These are phyloP conservation scores for Pythium volutum DNA, from an alignment of 352 stramenopile species.

Conservation along the genomic window DNA sequence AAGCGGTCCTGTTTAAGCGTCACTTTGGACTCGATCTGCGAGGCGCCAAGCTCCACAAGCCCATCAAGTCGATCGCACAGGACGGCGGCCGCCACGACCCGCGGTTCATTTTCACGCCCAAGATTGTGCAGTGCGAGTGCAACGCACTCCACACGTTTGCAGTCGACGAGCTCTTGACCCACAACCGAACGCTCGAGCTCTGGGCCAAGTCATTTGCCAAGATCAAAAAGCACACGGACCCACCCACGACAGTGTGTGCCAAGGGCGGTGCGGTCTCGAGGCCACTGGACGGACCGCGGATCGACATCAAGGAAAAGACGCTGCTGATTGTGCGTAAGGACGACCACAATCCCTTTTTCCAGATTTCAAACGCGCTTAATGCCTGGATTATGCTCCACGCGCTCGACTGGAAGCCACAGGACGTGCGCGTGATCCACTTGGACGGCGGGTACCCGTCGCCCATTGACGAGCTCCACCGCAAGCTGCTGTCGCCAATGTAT, in stretches of 20 bases:
- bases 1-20: conserved; percentile 41
- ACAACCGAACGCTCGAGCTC: conserved; percentile 5
- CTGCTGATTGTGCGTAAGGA: conserved; percentile 31
- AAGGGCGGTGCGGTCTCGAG: not conserved
- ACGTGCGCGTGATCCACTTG: conserved; percentile 29
- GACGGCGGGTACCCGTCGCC: conserved; percentile 28
- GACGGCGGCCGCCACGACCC: conserved; percentile 38
- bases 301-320: conserved; percentile 20
- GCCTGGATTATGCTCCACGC: conserved; percentile 26
- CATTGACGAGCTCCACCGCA: conserved; percentile 27
- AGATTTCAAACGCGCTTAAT: conserved; percentile 29
- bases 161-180: conserved; percentile 28
- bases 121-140: conserved; percentile 22
- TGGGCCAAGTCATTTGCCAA: conserved; percentile 6
- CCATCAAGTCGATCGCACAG: conserved; percentile 29
- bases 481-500: conserved; percentile 17
- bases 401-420: conserved; percentile 12
- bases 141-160: conserved; percentile 26
- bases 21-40: conserved; percentile 45
- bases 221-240: not conserved
- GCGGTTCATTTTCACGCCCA: conserved; percentile 23
- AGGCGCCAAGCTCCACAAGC: conserved; percentile 20
- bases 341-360: conserved; percentile 40
- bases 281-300: not conserved
- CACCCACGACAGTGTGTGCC: conserved; percentile 8